Base-by-base conservation (phyloP, 1,139 yeast genomes). In the Candida buenavistaensis region DNA sequence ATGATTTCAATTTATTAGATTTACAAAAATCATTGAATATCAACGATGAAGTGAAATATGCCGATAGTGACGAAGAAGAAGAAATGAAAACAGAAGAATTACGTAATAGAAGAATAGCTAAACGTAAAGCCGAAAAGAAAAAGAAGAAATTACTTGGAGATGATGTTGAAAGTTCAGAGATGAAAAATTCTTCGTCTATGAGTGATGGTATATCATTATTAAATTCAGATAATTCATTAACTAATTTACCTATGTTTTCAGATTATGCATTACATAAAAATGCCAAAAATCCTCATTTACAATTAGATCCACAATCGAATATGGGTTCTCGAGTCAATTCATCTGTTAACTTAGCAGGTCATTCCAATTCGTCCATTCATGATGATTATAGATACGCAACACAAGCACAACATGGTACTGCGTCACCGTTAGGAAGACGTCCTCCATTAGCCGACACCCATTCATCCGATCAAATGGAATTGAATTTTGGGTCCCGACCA, bases 201-300 rank as follows among this genome's bases (percentile, higher is more conserved):
- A 72, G 80, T 3, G 78, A 75, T 45, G 80, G 78, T 28, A 62
- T 75, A 32, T 75, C 82, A 1, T 55, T 78, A 30, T 64, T 76
- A 52, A 71, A 70, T 44, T 73, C 81, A 3, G 76, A 69, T 38
- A 68, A 68, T 36, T 75, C 79, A 4, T 66, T 72, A 41, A 74
- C 81, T 5, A 71, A 77, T 46, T 72, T 78, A 32, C 82, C 82
- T 1, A 57, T 76, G 62, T 75, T 76, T 43, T 70, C 76, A 11
- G 76, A 70, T 43, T 70, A 68, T 40, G 57, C 52, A 14, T 57
- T 70, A 39, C 70, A 67, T 44, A 57, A 51, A 43, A 66, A 66
- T 45, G 62, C 56, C 9, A 55, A 47, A 35, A 57, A 59, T 36
- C 51, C 56, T 10, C 38, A 49, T 32, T 42, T 57, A 35, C 46